Evolutionary conservation across 116 monocot species (phyloP), one percentile per base, ranked within the genome.

Genomic region (Iris pallida): DNA sequence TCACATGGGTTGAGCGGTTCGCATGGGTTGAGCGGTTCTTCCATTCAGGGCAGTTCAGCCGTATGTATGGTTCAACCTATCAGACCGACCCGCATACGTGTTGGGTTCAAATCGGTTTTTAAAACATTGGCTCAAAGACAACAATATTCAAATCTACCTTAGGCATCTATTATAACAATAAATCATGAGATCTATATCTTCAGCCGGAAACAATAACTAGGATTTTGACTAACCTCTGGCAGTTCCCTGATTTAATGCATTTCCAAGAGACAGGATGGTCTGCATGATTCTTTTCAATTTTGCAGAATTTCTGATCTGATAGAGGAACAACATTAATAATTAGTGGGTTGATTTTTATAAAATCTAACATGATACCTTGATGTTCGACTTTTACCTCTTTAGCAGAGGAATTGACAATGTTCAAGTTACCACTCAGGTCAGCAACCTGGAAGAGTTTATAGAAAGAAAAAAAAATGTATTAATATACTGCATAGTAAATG

Each of bases 211-310:
- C 13, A 51, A 51, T 9, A 9, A 51, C 13, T 6, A 8, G n/a
- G 43, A 30, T 30, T 20, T 68, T 63, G 42, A 49, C 79, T 81
- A 65, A 93, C 93, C 93, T 57, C 93, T 83, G 42, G 93, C 89
- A 58, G 93, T 93, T 53, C 93, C 93, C 73, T 93, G 93, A 73
- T 93, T 93, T 48, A 93, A 71, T 20, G 89, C 89, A 84, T 93
- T 93, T 72, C 93, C 93, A 70, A 93, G 62, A 62, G 93, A 93
- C 68, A 93, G 86, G 85, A 93, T 93, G 56, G 93, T 89, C 65
- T 93, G 89, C 93, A 93, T 93, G 43, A 89, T 82, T 76, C 89
- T 93, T 77, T 89, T 89, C 79, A 93, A 75, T 65, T 86, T 86
- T 47, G 61, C 66, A 53, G 93, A 93, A 72, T 75, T 83, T 76